Base-by-base conservation (phyloP, 163 green algal species). In the Chlorella variabilis region DNA sequence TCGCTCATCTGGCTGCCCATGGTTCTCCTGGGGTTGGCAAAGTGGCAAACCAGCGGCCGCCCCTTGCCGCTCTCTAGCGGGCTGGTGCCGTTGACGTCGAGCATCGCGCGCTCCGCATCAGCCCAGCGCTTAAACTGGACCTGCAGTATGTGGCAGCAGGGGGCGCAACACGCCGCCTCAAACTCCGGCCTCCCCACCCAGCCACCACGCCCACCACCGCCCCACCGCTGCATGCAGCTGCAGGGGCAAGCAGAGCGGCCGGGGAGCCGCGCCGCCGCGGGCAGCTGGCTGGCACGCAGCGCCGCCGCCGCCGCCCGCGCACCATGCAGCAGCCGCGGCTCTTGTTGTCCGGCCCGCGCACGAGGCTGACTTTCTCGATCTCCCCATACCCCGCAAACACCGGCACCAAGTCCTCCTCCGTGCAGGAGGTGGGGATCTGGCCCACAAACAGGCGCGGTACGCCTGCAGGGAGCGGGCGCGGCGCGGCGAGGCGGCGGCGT, bases 401-500 rank as follows among this genome's bases (percentile, higher is more conserved):
- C 31, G 84, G 80, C 7, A 87, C 78, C 33, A 98, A 86, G 58
- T 93, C 80, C 20, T 92, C 81, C 82, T 95, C 88, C 21, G 49
- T 42, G 34, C 62, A 54, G 38, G 73, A 54, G 23, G 54, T 85
- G 63, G 84, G 85, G 79, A 97, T 91, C 89, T 97, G 94, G 54
- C 94, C 94, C 56, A 97, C 89, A 85, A 98, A 98, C 42, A 98
- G 88, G 84, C 96, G 94, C 84, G 80, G 84, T 34, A 83, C 58
- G 45, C 71, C 78, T 86, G 76, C 76, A 56, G 27, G 9, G 4
- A 62, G 54, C 9, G 5, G 23, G 23, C 15, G 13, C 25, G 54
- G 54, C n/a, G n/a, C n/a, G n/a, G n/a, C n/a, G n/a, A n/a, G n/a
- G n/a, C n/a, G n/a, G n/a, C n/a, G n/a, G n/a, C n/a, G n/a, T n/a